phyloP scores from a whole-genome alignment of 129 eudicot species.

The Gnaphalium uliginosum region DNA sequence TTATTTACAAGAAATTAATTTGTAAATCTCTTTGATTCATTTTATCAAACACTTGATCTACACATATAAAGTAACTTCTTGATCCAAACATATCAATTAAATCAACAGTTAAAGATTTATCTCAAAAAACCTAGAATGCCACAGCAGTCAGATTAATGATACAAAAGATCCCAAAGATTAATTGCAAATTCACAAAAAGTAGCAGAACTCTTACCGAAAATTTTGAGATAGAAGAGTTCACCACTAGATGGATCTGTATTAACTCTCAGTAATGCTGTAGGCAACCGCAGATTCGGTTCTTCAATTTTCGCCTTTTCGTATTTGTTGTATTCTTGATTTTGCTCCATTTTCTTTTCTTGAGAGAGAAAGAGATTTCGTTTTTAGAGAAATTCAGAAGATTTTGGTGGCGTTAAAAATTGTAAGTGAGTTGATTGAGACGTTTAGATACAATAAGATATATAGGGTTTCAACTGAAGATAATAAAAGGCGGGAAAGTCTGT shows the following conservation, averaged over 20 bases:
- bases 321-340: not conserved
- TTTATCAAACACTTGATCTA: too few relatives aligned
- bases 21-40: too few relatives aligned
- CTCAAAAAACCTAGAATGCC: too few relatives aligned
- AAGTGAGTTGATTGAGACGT: not conserved
- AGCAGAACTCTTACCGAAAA: not conserved
- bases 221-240: constrained; percentile 4
- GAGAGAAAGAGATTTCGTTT: not conserved
- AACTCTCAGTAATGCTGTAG: constrained; percentile 7
- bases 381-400: not conserved
- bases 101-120: too few relatives aligned
- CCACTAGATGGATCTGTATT: not conserved
- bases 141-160: too few relatives aligned
- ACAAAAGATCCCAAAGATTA: too few relatives aligned
- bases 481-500: constrained; percentile 20
- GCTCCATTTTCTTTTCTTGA: not conserved
- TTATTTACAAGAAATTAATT: too few relatives aligned
- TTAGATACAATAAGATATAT: not conserved
- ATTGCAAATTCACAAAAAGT: not conserved
- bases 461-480: not conserved
- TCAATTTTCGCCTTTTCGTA: constrained; percentile 25
- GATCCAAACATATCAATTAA: too few relatives aligned
- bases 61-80: too few relatives aligned
- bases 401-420: not conserved
- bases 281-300: not conserved